Conservation (phyloP, 805 yeast genomes). For the Saturnispora gosingensis region DNA sequence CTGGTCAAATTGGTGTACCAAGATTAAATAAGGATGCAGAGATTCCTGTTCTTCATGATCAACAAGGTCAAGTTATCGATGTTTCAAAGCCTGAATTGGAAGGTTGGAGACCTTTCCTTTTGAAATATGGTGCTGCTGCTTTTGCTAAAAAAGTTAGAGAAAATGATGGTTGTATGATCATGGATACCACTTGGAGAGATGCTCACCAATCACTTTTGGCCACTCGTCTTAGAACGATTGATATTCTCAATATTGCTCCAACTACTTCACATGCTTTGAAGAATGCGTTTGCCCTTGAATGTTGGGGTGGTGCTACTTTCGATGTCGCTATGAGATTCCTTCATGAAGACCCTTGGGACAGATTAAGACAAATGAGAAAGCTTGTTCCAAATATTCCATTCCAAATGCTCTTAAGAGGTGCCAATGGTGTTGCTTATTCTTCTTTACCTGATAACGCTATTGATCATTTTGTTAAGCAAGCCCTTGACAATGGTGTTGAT, state of each 20-base stretch:
- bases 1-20: conserved; percentile 92
- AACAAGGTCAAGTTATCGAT: conserved; percentile 48
- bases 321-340: conserved; percentile 98
- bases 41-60: conserved; percentile 63
- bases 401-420: conserved; percentile 99
- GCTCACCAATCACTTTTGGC: conserved; percentile 98
- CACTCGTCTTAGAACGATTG: conserved; percentile 93
- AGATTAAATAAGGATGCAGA: conserved; percentile 67
- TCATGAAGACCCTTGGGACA: conserved; percentile 98
- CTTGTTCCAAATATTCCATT: conserved; percentile 97
- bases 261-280: conserved; percentile 84
- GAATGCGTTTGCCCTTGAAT: conserved; percentile 91
- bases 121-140: conserved; percentile 78
- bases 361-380: conserved; percentile 78
- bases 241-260: conserved; percentile 84
- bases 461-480: conserved; percentile 92
- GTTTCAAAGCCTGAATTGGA: conserved; percentile 44
- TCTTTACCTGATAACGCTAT: conserved; percentile 98
- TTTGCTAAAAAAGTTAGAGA: conserved; percentile 84
- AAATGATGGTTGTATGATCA: conserved; percentile 78
- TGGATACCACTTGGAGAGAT: conserved; percentile 99
- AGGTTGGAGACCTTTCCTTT: conserved; percentile 89
- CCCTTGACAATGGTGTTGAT: conserved; percentile 93
- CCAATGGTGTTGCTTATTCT: conserved; percentile 97
- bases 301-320: conserved; percentile 99